Percentiles rank a stretch among this genome's conserved stretches.
phyloP scores from a whole-genome alignment of 257 asterid species.

The Fraxinus cuspidata region DNA sequence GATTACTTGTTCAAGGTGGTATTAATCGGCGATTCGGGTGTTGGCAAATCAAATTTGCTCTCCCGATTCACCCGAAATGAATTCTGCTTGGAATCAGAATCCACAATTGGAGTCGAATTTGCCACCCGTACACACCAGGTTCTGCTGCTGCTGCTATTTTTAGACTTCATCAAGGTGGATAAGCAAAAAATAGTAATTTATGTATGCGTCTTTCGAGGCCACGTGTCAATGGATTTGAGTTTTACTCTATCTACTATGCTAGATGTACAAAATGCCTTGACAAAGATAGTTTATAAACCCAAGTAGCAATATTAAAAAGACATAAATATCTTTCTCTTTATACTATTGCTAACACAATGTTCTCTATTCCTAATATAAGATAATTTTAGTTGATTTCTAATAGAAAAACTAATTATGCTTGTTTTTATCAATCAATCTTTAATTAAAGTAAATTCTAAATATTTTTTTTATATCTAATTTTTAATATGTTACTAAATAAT shows the following conservation, averaged over 20 bases:
- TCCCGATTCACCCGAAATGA: constrained; percentile 70
- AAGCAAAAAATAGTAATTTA: background rate
- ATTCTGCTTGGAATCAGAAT: constrained; percentile 68
- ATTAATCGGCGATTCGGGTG: constrained; percentile 71
- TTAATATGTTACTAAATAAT: no score
- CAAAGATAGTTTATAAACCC: no score
- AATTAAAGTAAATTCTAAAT: no score
- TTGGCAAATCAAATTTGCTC: constrained; percentile 68
- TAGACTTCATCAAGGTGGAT: constrained; percentile 4
- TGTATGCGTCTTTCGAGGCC: constrained; percentile 7
- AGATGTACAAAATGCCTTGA: no score
- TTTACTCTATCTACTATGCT: background rate
- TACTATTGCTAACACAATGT: no score
- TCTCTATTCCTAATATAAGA: no score
- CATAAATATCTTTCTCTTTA: no score
- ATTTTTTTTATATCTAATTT: no score
- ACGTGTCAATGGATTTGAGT: background rate
- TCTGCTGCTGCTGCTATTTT: background rate
- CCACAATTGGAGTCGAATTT: constrained; percentile 76
- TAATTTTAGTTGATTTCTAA: no score
- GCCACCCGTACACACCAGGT: constrained; percentile 80
- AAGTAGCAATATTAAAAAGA: no score
- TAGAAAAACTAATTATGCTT: no score
- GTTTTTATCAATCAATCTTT: no score
- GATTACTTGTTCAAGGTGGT: constrained; percentile 73